Conservation (phyloP, 2,329 filamentous ascomycete genomes). For the Pseudogymnoascus sp. region DNA sequence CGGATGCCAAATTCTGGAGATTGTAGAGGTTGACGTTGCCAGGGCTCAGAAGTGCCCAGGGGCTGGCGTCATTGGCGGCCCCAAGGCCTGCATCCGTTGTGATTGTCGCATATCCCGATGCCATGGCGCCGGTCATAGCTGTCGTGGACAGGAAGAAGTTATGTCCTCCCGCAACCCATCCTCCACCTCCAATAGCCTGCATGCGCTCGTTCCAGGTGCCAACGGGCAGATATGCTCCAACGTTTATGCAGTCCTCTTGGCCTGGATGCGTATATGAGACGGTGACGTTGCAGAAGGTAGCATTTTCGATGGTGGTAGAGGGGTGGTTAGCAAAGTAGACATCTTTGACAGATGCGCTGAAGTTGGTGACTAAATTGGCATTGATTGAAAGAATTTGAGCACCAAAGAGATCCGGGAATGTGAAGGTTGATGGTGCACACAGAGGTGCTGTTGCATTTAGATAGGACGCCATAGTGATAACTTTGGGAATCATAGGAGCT, state of each 20-base stretch:
- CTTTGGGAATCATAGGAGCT: neutral
- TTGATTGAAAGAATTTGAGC: neutral
- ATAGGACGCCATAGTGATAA: constrained; percentile 1
- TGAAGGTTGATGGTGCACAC: neutral
- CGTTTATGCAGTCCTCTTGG: constrained; percentile 18
- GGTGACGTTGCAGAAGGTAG: constrained; percentile 25
- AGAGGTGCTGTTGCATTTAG: neutral
- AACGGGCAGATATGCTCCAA: constrained; percentile 23
- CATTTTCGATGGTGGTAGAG: constrained; percentile 3
- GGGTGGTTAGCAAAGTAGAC: neutral
- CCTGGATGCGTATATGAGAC: constrained; percentile 24
- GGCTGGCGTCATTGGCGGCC: constrained; percentile 11
- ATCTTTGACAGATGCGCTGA: neutral
- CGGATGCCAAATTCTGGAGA: constrained; percentile 31
- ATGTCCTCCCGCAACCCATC: constrained; percentile 21
- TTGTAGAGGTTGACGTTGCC: constrained; percentile 18
- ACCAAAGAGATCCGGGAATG: neutral
- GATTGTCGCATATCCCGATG: constrained; percentile 22
- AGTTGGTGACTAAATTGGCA: neutral
- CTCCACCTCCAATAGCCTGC: constrained; percentile 26
- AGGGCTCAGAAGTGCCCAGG: constrained; percentile 12
- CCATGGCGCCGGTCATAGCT: constrained; percentile 17
- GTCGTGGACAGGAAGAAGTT: constrained; percentile 14
- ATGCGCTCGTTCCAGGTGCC: constrained; percentile 26
- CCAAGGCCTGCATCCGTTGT: constrained; percentile 24